Percentiles rank a stretch among this genome's conserved stretches.
Evolutionary conservation across 129 eudicot genomes (phyloP).

Genomic region (Ambrosia artemisiifolia): DNA sequence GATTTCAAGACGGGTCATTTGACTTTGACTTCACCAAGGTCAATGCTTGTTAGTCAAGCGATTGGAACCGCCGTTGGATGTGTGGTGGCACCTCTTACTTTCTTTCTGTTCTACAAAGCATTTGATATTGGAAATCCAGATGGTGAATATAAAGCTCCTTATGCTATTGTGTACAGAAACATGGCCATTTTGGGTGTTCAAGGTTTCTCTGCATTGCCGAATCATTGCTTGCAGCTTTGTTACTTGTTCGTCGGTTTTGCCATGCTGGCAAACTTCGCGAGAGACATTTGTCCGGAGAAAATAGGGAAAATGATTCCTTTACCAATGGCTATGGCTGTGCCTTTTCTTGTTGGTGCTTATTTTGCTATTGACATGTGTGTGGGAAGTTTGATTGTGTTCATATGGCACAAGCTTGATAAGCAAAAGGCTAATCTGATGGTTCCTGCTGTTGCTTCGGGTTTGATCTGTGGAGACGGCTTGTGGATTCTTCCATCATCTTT

Average conservation of each 20-base stretch:
- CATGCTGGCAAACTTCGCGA: constrained; percentile 44
- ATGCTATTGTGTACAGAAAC: constrained; percentile 81
- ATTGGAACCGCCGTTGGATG: constrained; percentile 88
- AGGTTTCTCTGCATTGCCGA: constrained; percentile 89
- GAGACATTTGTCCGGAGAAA: constrained; percentile 51
- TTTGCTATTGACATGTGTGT: constrained; percentile 88
- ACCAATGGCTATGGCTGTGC: constrained; percentile 98
- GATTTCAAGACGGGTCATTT: constrained; percentile 87
- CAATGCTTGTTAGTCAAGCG: constrained; percentile 82
- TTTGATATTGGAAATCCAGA: constrained; percentile 71
- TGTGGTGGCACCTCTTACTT: constrained; percentile 75
- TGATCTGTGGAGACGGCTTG: constrained; percentile 89
- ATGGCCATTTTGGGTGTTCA: constrained; percentile 90
- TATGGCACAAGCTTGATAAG: constrained; percentile 60
- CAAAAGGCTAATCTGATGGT: constrained; percentile 60
- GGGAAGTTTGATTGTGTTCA: constrained; percentile 73
- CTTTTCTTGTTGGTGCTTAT: constrained; percentile 83
- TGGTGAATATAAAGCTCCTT: constrained; percentile 83
- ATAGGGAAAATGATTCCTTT: constrained; percentile 60
- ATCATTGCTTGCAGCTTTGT: constrained; percentile 75
- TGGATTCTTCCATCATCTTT: constrained; percentile 81
- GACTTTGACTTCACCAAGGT: constrained; percentile 79
- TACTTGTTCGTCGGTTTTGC: constrained; percentile 76
- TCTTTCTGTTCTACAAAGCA: constrained; percentile 73
- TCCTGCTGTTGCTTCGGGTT: constrained; percentile 87